Evolutionary conservation across 495 filamentous ascomycete genomes (phyloP), one percentile per base, ranked within the genome.

Genomic region (Penicillium cosmopolitanum): DNA sequence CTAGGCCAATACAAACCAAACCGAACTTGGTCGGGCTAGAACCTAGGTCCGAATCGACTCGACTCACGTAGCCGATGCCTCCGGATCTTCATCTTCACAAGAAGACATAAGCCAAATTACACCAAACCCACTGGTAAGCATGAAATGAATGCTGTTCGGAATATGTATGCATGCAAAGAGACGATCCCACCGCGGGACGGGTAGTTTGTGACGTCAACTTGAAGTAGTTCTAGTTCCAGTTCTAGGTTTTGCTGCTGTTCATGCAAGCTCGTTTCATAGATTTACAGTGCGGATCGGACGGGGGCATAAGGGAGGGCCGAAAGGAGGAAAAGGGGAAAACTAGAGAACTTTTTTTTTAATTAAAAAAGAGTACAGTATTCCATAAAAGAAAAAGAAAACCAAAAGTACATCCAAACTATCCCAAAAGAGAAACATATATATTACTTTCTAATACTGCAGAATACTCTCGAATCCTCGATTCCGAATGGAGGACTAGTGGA

Each of bases 241-340:
- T 35, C 13, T 38, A 12, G 10, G 4, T 38, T 11, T 4, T 38
- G 35, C 35, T 38, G 35, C 21, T 44, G 53, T 60, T 64, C 57
- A 64, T 65, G 62, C 57, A 28, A 65, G n/a, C 54, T 61, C 31
- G 53, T 56, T 48, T 10, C 44, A 62, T 10, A 38, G 23, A 36
- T 34, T n/a, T 9, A 21, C 21, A 21, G 2, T 51, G 50, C 50
- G 38, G 21, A 21, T 21, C 23, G 25, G 51, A 54, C 44, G 34
- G 42, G 46, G 42, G 23, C 10, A n/a, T 9, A 46, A 46, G n/a
- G 42, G 7, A 9, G 42, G 44, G 23, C 8, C 13, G 40, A 43
- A 43, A 43, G 15, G 35, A 9, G 35, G 35, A 11, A 38, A 11
- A 38, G 15, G 15, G 15, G 10, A 11, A 38, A 38, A 0, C 35